phyloP scores from a whole-genome alignment of 108 stramenopile species.

The Nitzschia inconspicua region DNA sequence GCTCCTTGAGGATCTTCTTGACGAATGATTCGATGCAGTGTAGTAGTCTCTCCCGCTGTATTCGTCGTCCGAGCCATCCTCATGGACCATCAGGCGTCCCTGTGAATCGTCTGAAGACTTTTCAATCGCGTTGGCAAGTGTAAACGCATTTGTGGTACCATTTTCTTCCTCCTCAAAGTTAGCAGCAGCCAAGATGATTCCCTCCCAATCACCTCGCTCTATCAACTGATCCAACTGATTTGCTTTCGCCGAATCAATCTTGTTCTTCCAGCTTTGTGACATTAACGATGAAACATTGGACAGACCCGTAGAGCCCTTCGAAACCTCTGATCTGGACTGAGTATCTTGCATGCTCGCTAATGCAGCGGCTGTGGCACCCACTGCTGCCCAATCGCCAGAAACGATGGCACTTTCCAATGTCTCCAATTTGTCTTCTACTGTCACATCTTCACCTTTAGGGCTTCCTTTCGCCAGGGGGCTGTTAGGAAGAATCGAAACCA shows the following conservation, averaged over 20 bases:
- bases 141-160: too few relatives aligned
- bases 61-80: too few relatives aligned
- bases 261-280: background rate
- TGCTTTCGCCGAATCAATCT: conserved; percentile 17
- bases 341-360: background rate
- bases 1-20: too few relatives aligned
- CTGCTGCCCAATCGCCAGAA: conserved; percentile 12
- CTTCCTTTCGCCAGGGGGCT: too few relatives aligned
- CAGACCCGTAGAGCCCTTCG: background rate
- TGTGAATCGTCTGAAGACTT: too few relatives aligned
- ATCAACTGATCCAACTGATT: conserved; percentile 74
- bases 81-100: too few relatives aligned
- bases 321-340: background rate
- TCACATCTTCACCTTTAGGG: too few relatives aligned
- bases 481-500: too few relatives aligned
- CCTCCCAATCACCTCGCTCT: conserved; percentile 82
- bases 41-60: too few relatives aligned
- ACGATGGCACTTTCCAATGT: conserved; percentile 9
- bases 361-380: conserved; percentile 10
- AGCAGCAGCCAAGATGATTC: conserved; percentile 75
- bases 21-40: too few relatives aligned
- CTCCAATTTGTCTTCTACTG: too few relatives aligned
- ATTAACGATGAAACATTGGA: background rate
- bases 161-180: conserved; percentile 47
- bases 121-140: too few relatives aligned